Percentiles rank a stretch among this genome's conserved stretches.
Evolutionary conservation across 2,329 filamentous ascomycete genomes (phyloP).

Genomic region (Eurotiales sp.): DNA sequence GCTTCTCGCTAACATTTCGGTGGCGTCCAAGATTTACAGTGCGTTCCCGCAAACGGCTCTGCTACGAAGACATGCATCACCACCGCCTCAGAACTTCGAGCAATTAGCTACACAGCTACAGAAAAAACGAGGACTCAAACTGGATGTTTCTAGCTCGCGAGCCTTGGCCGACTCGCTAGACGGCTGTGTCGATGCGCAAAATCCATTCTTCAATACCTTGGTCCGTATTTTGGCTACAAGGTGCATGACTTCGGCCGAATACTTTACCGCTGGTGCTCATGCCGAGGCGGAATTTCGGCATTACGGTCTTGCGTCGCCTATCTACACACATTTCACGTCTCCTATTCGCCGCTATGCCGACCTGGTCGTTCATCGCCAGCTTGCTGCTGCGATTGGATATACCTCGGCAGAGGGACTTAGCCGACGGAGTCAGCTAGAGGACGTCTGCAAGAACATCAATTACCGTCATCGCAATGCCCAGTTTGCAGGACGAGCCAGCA

Average conservation of each 20-base stretch:
- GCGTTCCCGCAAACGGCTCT: slow-evolving; percentile 94
- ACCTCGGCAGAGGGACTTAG: slow-evolving; percentile 75
- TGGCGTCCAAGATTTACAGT: slow-evolving; percentile 83
- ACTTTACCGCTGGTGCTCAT: slow-evolving; percentile 93
- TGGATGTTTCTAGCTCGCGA: slow-evolving; percentile 80
- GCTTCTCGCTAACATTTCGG: slow-evolving; percentile 94
- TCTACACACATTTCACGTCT: slow-evolving; percentile 98
- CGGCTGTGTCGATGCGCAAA: slow-evolving; percentile 68
- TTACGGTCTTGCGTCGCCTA: slow-evolving; percentile 92
- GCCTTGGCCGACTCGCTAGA: slow-evolving; percentile 94
- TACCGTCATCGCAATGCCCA: slow-evolving; percentile 95
- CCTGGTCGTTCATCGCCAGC: slow-evolving; percentile 86
- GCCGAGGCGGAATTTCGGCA: slow-evolving; percentile 92
- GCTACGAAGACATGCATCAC: slow-evolving; percentile 84
- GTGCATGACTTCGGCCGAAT: slow-evolving; percentile 99
- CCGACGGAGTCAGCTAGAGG: slow-evolving; percentile 79
- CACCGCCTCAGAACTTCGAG: slow-evolving; percentile 95
- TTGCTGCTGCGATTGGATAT: slow-evolving; percentile 93
- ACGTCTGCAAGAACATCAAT: slow-evolving; percentile 98
- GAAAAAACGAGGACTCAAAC: slow-evolving; percentile 74
- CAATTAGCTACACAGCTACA: slow-evolving; percentile 87
- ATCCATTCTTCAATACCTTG: slow-evolving; percentile 98
- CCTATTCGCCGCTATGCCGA: slow-evolving; percentile 98
- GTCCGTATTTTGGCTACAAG: slow-evolving; percentile 95
- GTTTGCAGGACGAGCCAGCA: slow-evolving; percentile 86